phyloP scores from a whole-genome alignment of 192 early-diverging fungal genomes.

The Backusella morwellensis region DNA sequence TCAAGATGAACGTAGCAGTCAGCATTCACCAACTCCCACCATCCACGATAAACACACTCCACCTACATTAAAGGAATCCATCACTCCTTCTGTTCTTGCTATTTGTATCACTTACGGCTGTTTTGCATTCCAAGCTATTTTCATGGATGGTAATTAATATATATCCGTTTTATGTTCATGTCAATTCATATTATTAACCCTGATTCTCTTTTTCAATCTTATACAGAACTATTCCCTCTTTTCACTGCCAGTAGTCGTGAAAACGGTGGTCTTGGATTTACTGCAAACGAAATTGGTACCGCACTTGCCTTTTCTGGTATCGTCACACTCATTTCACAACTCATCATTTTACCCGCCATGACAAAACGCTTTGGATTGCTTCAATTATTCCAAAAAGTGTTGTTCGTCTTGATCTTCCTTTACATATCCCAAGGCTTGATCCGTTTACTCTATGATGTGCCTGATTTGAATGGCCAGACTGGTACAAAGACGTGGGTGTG shows the following conservation, averaged over 20 bases:
- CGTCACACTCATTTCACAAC: slow-evolving; percentile 46
- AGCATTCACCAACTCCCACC: slow-evolving; percentile 12
- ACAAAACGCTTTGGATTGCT: slow-evolving; percentile 44
- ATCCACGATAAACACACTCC: slow-evolving; percentile 6
- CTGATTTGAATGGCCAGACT: slow-evolving; percentile 15
- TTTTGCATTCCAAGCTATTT: slow-evolving; percentile 22
- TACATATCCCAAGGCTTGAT: slow-evolving; percentile 24
- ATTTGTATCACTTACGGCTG: slow-evolving; percentile 18
- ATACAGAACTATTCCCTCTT: slow-evolving; percentile 17
- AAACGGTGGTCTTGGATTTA: slow-evolving; percentile 53
- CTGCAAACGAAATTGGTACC: slow-evolving; percentile 45
- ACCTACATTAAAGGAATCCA: slow-evolving; percentile 18
- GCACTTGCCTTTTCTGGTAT: slow-evolving; percentile 46
- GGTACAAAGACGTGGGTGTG: slow-evolving; percentile 29
- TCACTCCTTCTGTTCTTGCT: slow-evolving; percentile 21
- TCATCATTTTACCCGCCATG: slow-evolving; percentile 43
- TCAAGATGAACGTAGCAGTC: neutral
- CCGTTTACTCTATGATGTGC: slow-evolving; percentile 24
- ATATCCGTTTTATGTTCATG: neutral
- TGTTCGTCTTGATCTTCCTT: slow-evolving; percentile 9
- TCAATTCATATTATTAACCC: neutral
- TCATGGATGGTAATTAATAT: slow-evolving; percentile 22
- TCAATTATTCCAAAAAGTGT: slow-evolving; percentile 36
- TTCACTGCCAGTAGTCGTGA: slow-evolving; percentile 21
- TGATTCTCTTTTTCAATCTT: neutral